A percentile compares a stretch with the other conserved stretches of the same genome.
Evolutionary conservation across 202 grass and related monocot species (phyloP).

Genomic region (Dendrocalamus latiflorus): DNA sequence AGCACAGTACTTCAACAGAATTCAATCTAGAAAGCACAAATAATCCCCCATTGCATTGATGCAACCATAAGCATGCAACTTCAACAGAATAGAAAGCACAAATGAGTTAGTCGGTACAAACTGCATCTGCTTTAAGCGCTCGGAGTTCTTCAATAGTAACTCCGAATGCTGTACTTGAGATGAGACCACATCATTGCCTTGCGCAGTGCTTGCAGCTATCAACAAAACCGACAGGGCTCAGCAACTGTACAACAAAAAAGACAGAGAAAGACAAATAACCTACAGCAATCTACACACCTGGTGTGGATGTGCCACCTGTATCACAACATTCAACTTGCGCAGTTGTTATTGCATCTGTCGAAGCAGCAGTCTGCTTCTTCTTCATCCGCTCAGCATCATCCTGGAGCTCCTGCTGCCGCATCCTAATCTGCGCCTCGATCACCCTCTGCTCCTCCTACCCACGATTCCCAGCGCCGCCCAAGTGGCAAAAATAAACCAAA

Average conservation of each 20-base stretch:
- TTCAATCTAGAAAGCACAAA: not conserved
- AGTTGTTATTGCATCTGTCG: not conserved
- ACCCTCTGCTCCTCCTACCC: constrained; percentile 89
- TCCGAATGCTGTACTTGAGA: constrained; percentile 36
- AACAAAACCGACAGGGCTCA: constrained; percentile 16
- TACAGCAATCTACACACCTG: constrained; percentile 13
- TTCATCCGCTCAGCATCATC: constrained; percentile 64
- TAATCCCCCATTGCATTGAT: not conserved
- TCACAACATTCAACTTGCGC: constrained; percentile 28
- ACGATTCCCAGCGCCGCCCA: not conserved
- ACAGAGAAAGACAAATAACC: not conserved
- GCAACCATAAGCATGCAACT: not conserved
- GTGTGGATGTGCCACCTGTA: constrained; percentile 16
- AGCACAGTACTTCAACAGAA: not conserved
- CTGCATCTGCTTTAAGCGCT: constrained; percentile 50
- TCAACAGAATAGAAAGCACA: not conserved
- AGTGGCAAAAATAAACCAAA: not conserved
- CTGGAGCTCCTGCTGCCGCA: constrained; percentile 79
- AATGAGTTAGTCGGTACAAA: constrained; percentile 5
- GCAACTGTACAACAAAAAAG: not conserved
- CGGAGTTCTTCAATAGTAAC: constrained; percentile 22
- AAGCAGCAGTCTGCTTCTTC: constrained; percentile 40
- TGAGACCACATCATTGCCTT: not conserved
- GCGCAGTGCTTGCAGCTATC: not conserved
- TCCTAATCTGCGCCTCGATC: constrained; percentile 89